phyloP scores from a whole-genome alignment of 2,329 filamentous ascomycete species.

The Paecilomyces sp. region DNA sequence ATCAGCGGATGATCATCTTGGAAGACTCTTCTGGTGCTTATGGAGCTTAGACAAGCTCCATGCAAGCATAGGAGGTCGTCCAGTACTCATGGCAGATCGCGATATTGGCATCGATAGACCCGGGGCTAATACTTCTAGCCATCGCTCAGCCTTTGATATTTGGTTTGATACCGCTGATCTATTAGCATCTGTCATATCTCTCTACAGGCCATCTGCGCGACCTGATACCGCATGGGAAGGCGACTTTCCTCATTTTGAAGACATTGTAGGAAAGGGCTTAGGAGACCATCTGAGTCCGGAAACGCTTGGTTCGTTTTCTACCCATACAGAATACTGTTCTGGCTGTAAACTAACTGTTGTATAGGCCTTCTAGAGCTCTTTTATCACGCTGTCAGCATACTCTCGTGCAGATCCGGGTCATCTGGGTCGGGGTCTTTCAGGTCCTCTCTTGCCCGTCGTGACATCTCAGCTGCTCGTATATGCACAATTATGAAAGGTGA shows the following conservation, averaged over 20 bases:
- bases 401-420: slow-evolving; percentile 44
- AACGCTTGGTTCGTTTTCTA: slow-evolving; percentile 17
- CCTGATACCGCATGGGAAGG: slow-evolving; percentile 30
- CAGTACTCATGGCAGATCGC: slow-evolving; percentile 31
- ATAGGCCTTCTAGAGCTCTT: slow-evolving; percentile 47
- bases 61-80: slow-evolving; percentile 32
- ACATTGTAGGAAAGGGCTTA: slow-evolving; percentile 21
- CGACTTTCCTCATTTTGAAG: slow-evolving; percentile 30
- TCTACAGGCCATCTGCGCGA: slow-evolving; percentile 30
- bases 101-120: slow-evolving; percentile 32
- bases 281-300: slow-evolving; percentile 19
- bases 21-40: slow-evolving; percentile 31
- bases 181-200: slow-evolving; percentile 31
- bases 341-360: neutral
- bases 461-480: slow-evolving; percentile 49
- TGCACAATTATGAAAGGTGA: slow-evolving; percentile 45
- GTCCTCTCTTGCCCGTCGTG: slow-evolving; percentile 47
- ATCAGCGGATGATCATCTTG: slow-evolving; percentile 18
- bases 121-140: slow-evolving; percentile 5
- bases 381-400: slow-evolving; percentile 51
- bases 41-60: slow-evolving; percentile 37
- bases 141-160: slow-evolving; percentile 23
- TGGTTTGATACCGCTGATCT: slow-evolving; percentile 33
- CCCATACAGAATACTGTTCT: neutral
- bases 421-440: slow-evolving; percentile 39